Percentiles rank a stretch among this genome's conserved stretches.
These are phyloP conservation scores for Claviceps purpurea DNA, from an alignment of 2,329 filamentous ascomycete genomes.

Conservation along the genomic window DNA sequence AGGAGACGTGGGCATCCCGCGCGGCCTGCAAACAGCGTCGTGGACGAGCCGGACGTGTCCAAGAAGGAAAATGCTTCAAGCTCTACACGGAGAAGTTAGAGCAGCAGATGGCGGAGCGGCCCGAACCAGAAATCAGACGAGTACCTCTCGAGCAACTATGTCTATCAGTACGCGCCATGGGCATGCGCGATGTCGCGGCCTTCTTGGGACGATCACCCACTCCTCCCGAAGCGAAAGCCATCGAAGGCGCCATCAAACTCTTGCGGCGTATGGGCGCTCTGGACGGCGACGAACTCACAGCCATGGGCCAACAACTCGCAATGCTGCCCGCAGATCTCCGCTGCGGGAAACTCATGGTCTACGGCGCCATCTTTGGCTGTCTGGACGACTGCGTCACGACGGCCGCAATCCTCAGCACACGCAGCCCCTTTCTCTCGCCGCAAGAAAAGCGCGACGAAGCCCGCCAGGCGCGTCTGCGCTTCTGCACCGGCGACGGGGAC, in stretches of 20 bases:
- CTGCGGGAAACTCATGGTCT: constrained; percentile 90
- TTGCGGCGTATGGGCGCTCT: constrained; percentile 79
- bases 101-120: constrained; percentile 70
- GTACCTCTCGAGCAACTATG: constrained; percentile 92
- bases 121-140: constrained; percentile 85
- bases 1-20: constrained; percentile 88
- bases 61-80: constrained; percentile 87
- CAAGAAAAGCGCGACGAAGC: constrained; percentile 72
- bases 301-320: constrained; percentile 81
- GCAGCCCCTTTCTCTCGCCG: constrained; percentile 75
- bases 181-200: constrained; percentile 62
- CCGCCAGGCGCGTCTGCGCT: constrained; percentile 60
- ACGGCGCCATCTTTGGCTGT: constrained; percentile 86
- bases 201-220: constrained; percentile 83
- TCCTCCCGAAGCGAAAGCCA: constrained; percentile 71
- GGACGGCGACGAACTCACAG: constrained; percentile 74
- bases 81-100: constrained; percentile 83
- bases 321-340: constrained; percentile 90
- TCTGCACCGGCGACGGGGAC: constrained; percentile 70
- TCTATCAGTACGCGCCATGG: constrained; percentile 90
- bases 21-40: constrained; percentile 91
- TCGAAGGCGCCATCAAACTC: constrained; percentile 70
- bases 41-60: constrained; percentile 85
- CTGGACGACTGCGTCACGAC: constrained; percentile 80
- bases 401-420: constrained; percentile 80